These are phyloP conservation scores for Marasmius oreades DNA, from an alignment of 1,284 basidiomycete genomes.

Conservation along the genomic window DNA sequence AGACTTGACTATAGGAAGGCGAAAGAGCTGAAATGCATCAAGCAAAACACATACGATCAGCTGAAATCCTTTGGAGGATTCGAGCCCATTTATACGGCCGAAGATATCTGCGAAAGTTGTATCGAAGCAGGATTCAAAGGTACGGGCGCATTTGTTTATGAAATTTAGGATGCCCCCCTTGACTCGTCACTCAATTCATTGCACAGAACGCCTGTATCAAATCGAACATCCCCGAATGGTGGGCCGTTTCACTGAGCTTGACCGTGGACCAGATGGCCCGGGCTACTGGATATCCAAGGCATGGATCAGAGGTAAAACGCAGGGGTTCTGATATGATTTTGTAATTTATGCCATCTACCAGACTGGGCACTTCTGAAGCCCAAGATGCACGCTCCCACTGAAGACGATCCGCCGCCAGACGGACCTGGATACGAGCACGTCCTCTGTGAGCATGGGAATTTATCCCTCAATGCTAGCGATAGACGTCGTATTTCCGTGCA, in stretches of 20 bases:
- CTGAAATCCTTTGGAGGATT: slow-evolving; percentile 47
- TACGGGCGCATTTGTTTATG: slow-evolving; percentile 22
- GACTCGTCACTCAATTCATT: not conserved
- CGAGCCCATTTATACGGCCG: slow-evolving; percentile 39
- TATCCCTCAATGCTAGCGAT: slow-evolving; percentile 49
- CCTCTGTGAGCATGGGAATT: slow-evolving; percentile 61
- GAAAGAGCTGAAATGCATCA: slow-evolving; percentile 63
- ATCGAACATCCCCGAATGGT: slow-evolving; percentile 60
- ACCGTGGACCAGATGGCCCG: slow-evolving; percentile 36
- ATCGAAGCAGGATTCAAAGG: slow-evolving; percentile 58
- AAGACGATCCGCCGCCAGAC: slow-evolving; percentile 65
- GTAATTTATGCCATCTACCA: slow-evolving; percentile 25
- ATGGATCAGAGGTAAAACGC: slow-evolving; percentile 66
- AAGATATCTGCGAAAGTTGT: slow-evolving; percentile 62
- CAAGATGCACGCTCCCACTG: slow-evolving; percentile 60
- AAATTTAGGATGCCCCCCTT: too few relatives aligned
- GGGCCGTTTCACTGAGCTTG: slow-evolving; percentile 50
- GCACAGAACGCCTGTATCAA: slow-evolving; percentile 62
- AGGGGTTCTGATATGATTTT: slow-evolving; percentile 1
- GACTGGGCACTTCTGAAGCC: slow-evolving; percentile 72
- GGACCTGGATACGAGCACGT: slow-evolving; percentile 57
- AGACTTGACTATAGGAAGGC: slow-evolving; percentile 54
- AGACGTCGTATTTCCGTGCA: slow-evolving; percentile 59
- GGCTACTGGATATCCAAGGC: slow-evolving; percentile 73
- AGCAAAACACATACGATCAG: slow-evolving; percentile 38